Base-by-base conservation (phyloP, 495 filamentous ascomycete genomes). In the Viridothelium virens region DNA sequence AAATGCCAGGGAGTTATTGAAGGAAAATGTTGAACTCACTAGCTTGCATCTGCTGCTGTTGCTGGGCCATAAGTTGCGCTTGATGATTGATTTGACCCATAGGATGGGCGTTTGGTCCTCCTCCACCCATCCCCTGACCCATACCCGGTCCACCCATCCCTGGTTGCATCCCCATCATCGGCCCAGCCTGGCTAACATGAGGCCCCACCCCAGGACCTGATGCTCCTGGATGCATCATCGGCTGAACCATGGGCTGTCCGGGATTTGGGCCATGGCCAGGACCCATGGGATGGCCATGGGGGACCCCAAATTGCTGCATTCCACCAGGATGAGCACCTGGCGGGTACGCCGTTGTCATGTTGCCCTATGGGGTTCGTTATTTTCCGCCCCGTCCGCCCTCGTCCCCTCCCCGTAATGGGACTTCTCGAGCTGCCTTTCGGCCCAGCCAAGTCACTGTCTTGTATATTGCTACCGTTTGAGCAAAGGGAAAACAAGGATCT, bases 131-230 rank as follows among this genome's bases (percentile, higher is more conserved):
- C 38, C 82, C 83, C 47, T 77, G 80, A 48, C 76, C 75, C 37
- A 79, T 80, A 59, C 76, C 79, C 65, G 80, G 68, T 9, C 68
- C 68, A 46, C 64, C 68, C 14, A 68, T 82, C 59, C 84, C 89
- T 56, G 88, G 89, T 70, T 89, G 89, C 86, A 96, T 92, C 7
- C 85, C 89, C 88, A 93, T 87, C 83, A 88, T 85, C 67, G 89
- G 86, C 34, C 87, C 88, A 37, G 86, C 83, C 67, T 92, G 89
- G 71, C 83, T 91, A 41, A 92, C 90, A 70, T 94, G 91, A 61
- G 86, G 85, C 4, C 25, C 53, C 47, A 84, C 86, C 65, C 86
- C 87, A 7, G 91, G 89, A 10, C 84, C 89, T 44, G 91, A 92
- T n/a, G 91, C 91, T 48, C 88, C 89, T 72, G 89, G 88, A 72